phyloP scores from a whole-genome alignment of 768 basidiomycete species.

The Xerocomellus dryophilus region DNA sequence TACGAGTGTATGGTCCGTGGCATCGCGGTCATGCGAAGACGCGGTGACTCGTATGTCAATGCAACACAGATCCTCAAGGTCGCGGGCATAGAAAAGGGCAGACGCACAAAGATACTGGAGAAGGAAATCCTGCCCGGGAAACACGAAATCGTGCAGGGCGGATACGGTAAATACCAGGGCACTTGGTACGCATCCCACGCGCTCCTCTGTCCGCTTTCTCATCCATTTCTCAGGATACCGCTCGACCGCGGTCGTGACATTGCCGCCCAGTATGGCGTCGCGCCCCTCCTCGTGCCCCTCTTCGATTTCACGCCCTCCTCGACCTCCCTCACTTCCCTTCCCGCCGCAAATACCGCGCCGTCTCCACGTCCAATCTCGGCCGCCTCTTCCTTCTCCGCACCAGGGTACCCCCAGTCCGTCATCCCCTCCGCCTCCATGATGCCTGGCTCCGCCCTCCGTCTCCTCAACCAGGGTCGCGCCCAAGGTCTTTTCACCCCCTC shows the following conservation, averaged over 20 bases:
- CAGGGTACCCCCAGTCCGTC: slow-evolving; percentile 49
- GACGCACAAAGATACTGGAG: slow-evolving; percentile 93
- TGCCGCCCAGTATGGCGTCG: slow-evolving; percentile 88
- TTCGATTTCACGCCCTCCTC: slow-evolving; percentile 90
- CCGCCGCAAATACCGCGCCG: slow-evolving; percentile 44
- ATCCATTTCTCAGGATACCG: slow-evolving; percentile 70
- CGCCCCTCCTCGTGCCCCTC: slow-evolving; percentile 79
- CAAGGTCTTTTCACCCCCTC: slow-evolving; percentile 86
- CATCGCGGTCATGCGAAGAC: slow-evolving; percentile 96
- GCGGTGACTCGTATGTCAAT: slow-evolving; percentile 94
- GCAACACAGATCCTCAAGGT: slow-evolving; percentile 99
- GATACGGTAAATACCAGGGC: slow-evolving; percentile 98
- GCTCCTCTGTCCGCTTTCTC: slow-evolving; percentile 2
- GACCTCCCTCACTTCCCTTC: slow-evolving; percentile 65
- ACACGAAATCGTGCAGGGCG: slow-evolving; percentile 98
- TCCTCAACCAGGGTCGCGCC: slow-evolving; percentile 81
- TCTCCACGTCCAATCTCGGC: slow-evolving; percentile 67
- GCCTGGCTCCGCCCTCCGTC: slow-evolving; percentile 81
- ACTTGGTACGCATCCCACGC: slow-evolving; percentile 69
- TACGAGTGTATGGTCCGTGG: slow-evolving; percentile 98
- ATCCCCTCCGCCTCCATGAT: slow-evolving; percentile 82
- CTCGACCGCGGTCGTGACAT: slow-evolving; percentile 92
- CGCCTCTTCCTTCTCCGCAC: slow-evolving; percentile 62
- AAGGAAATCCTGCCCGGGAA: slow-evolving; percentile 94
- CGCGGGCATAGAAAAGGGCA: slow-evolving; percentile 95